A percentile compares a stretch with the other conserved stretches of the same genome.
Conservation (phyloP, 495 filamentous ascomycete genomes). For the Hypoxylon intermedium region DNA sequence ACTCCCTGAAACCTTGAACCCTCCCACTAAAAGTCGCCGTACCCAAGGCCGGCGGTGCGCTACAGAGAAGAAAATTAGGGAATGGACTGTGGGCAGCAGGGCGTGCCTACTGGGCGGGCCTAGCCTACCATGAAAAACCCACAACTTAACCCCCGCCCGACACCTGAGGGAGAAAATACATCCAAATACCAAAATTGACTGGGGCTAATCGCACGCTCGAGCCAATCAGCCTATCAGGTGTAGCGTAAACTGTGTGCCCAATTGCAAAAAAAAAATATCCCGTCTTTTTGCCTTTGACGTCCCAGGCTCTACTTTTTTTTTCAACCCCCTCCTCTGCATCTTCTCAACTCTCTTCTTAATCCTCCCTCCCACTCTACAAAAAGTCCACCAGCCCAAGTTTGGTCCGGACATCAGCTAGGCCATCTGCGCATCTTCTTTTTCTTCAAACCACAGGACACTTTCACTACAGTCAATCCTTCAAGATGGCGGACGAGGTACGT, state of each 20-base stretch:
- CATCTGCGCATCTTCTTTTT: conserved; percentile 40
- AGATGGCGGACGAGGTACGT: conserved; percentile 58
- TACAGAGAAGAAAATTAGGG: conserved; percentile 4
- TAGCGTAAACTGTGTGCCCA: conserved; percentile 26
- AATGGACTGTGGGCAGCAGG: not conserved
- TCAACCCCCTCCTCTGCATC: conserved; percentile 34
- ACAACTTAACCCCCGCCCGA: not conserved
- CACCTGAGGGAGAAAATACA: not conserved
- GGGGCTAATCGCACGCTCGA: conserved; percentile 9
- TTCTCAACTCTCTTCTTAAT: conserved; percentile 37
- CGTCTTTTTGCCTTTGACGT: conserved; percentile 34
- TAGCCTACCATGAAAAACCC: not conserved
- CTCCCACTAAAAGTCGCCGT: conserved; percentile 11
- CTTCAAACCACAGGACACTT: conserved; percentile 35
- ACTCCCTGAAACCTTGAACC: conserved; percentile 10
- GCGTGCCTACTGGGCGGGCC: not conserved
- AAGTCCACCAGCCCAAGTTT: conserved; percentile 31
- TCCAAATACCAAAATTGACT: not conserved
- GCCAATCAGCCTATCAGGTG: conserved; percentile 24
- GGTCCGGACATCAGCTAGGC: conserved; percentile 36
- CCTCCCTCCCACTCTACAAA: conserved; percentile 24
- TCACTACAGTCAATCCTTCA: conserved; percentile 49
- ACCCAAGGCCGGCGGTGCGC: not conserved
- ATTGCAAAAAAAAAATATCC: conserved; percentile 34
- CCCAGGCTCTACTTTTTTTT: conserved; percentile 26